Conservation (phyloP, 192 early-diverging fungal species). For the Pecoramyces ruminantium region DNA sequence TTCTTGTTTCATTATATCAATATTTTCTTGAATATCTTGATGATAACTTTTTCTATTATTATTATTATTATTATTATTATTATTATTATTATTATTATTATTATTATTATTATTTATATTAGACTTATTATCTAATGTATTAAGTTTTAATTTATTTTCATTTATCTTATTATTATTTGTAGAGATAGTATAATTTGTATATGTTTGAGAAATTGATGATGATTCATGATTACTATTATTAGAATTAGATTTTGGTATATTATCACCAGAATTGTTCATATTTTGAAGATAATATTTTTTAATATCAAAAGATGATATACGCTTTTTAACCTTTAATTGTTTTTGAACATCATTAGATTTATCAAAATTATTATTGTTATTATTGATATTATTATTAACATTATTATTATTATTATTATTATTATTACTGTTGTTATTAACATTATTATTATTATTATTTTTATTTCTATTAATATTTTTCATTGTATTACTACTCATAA, state of each 20-base stretch:
- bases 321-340: neutral
- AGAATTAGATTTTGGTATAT: neutral
- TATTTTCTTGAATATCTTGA: neutral
- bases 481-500: neutral
- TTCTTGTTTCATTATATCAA: neutral
- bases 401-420: too few relatives aligned
- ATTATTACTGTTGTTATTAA: too few relatives aligned
- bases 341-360: neutral
- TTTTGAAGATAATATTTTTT: neutral
- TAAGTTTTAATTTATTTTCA: too few relatives aligned
- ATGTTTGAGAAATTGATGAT: too few relatives aligned
- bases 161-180: too few relatives aligned
- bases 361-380: neutral
- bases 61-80: too few relatives aligned
- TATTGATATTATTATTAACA: neutral
- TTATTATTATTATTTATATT: neutral
- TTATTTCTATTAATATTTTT: neutral
- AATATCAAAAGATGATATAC: neutral
- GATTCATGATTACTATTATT: neutral
- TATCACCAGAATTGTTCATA: neutral
- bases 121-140: neutral
- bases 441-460: too few relatives aligned
- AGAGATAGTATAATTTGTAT: too few relatives aligned
- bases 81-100: too few relatives aligned
- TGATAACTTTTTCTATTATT: neutral